Conservation (phyloP, 2,329 filamentous ascomycete species). For the Xylaria sp. region DNA sequence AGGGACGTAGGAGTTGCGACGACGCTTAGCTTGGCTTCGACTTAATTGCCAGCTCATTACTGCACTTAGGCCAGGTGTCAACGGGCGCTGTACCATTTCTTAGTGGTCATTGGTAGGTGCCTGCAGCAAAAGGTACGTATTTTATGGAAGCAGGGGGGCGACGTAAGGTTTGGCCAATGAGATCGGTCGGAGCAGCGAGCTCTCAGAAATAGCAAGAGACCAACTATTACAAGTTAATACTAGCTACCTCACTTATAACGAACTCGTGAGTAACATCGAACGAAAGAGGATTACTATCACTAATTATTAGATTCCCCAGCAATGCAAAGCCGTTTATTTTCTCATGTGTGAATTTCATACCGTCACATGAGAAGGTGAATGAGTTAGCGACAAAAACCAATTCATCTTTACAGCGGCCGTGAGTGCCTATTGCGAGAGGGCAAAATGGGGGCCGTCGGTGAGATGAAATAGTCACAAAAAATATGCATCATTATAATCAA, state of each 20-base stretch:
- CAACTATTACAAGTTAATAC: neutral
- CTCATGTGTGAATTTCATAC: too few relatives aligned
- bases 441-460: constrained; percentile 38
- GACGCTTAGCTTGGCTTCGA: too few relatives aligned
- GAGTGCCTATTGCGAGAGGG: neutral
- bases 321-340: constrained; percentile 7
- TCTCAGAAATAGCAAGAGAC: neutral
- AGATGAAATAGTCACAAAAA: constrained; percentile 9
- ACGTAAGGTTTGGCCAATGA: constrained; percentile 10
- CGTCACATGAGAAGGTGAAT: neutral
- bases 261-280: neutral
- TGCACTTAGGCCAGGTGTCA: constrained; percentile 29
- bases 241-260: too few relatives aligned
- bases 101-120: neutral
- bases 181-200: neutral
- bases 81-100: constrained; percentile 5
- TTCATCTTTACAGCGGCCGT: neutral
- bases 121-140: neutral
- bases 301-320: neutral
- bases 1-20: too few relatives aligned
- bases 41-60: constrained; percentile 2
- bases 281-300: neutral
- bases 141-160: neutral
- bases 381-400: neutral
- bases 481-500: neutral